phyloP scores from a whole-genome alignment of 2,329 filamentous ascomycete genomes.

The Trichoderma sp. region DNA sequence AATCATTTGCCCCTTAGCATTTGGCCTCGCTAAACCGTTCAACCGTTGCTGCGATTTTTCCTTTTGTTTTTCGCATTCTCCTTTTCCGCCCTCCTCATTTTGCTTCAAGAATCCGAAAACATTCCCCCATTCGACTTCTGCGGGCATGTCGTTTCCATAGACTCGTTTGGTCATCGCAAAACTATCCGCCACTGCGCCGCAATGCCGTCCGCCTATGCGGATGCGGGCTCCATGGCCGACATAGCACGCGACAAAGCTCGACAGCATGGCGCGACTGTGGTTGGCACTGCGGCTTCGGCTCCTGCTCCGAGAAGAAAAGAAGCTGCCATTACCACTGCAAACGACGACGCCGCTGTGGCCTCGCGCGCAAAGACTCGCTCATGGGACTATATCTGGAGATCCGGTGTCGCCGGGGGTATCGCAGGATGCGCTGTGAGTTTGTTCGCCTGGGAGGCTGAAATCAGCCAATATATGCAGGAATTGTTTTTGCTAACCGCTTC shows the following conservation, averaged over 20 bases:
- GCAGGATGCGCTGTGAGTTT: constrained; percentile 83
- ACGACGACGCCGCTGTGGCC: constrained; percentile 46
- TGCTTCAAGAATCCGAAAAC: background rate
- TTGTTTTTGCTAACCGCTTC: constrained; percentile 19
- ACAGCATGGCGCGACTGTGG: constrained; percentile 29
- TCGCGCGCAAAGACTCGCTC: constrained; percentile 58
- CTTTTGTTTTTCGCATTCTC: background rate
- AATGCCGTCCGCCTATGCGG: constrained; percentile 56
- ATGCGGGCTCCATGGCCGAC: constrained; percentile 59
- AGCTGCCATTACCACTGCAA: constrained; percentile 48
- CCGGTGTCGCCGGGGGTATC: constrained; percentile 80
- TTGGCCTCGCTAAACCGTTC: background rate
- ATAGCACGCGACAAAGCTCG: constrained; percentile 39
- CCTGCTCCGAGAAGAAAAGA: constrained; percentile 31
- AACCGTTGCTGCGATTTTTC: background rate
- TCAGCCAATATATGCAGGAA: background rate
- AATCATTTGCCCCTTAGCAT: background rate
- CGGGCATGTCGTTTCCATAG: constrained; percentile 20
- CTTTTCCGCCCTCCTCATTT: background rate
- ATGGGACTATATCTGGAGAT: constrained; percentile 79
- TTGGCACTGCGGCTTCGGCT: constrained; percentile 21
- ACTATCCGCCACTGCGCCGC: constrained; percentile 27
- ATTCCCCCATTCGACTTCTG: background rate
- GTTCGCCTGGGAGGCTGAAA: background rate
- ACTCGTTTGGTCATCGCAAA: background rate